phyloP scores from a whole-genome alignment of 176 grass and related monocot genomes.

The Chloris gayana region DNA sequence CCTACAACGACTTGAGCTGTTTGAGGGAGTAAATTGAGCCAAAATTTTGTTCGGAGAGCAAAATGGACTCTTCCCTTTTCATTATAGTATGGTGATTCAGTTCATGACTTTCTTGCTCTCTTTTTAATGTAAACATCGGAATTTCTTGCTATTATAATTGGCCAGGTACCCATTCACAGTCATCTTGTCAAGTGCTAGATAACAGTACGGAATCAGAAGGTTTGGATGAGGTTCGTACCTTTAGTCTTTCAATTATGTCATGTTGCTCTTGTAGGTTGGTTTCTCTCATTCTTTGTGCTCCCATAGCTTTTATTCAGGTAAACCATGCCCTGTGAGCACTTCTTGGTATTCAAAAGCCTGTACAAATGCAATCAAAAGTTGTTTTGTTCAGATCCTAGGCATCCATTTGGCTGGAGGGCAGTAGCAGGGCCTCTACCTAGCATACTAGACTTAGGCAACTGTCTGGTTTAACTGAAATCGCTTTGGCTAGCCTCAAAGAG shows the following conservation, averaged over 20 bases:
- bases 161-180: slow-evolving; percentile 43
- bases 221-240: slow-evolving; percentile 53
- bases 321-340: background rate
- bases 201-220: slow-evolving; percentile 35
- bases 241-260: slow-evolving; percentile 28
- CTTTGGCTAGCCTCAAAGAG: background rate
- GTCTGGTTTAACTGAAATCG: background rate
- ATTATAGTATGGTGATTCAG: slow-evolving; percentile 7
- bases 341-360: background rate
- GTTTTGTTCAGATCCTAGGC: background rate
- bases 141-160: slow-evolving; percentile 18
- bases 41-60: no score
- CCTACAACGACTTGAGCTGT: no score
- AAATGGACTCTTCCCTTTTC: no score
- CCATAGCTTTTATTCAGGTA: slow-evolving; percentile 19
- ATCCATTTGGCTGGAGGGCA: background rate
- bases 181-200: slow-evolving; percentile 41
- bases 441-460: background rate
- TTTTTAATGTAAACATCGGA: slow-evolving; percentile 7
- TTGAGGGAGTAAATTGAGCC: no score
- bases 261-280: slow-evolving; percentile 3
- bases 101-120: background rate
- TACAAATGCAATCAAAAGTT: background rate
- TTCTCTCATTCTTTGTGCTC: background rate
- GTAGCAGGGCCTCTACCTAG: background rate